These are phyloP conservation scores for Suhomyces yuchorum DNA, from an alignment of 1,139 yeast species.

Conservation along the genomic window DNA sequence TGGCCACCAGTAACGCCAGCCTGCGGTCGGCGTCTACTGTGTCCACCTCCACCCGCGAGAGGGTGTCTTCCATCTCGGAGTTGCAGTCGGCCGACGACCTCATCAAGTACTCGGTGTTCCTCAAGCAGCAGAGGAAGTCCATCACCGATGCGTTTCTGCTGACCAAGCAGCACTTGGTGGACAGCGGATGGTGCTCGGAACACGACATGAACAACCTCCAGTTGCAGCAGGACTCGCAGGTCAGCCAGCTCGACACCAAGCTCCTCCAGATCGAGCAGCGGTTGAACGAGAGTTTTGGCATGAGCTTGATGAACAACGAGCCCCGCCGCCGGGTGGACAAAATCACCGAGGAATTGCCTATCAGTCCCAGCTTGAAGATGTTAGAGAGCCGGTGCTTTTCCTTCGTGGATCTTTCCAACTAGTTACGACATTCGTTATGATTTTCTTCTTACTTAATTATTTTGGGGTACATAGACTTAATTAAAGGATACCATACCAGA, in stretches of 20 bases:
- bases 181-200: conserved; percentile 50
- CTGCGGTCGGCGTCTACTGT: conserved; percentile 2
- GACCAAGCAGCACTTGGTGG: conserved; percentile 37
- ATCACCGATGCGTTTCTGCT: conserved; percentile 38
- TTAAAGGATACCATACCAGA: not conserved
- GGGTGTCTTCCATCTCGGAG: conserved; percentile 27
- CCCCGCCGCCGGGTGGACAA: conserved; percentile 8
- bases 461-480: conserved; percentile 4
- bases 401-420: conserved; percentile 20
- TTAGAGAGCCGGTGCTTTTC: conserved; percentile 32
- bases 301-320: conserved; percentile 23
- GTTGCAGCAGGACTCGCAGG: conserved; percentile 37
- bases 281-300: conserved; percentile 30
- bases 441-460: conserved; percentile 9
- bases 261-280: conserved; percentile 34
- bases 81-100: conserved; percentile 34
- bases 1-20: not conserved
- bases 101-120: conserved; percentile 33
- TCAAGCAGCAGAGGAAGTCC: conserved; percentile 34
- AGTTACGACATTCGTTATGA: conserved; percentile 10
- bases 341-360: conserved; percentile 17
- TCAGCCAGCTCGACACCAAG: conserved; percentile 37
- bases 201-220: conserved; percentile 47
- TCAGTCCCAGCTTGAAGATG: conserved; percentile 27
- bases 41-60: conserved; percentile 7